Evolutionary conservation across 305 asterid species (phyloP).

Genomic region (Plantago lanceolata): DNA sequence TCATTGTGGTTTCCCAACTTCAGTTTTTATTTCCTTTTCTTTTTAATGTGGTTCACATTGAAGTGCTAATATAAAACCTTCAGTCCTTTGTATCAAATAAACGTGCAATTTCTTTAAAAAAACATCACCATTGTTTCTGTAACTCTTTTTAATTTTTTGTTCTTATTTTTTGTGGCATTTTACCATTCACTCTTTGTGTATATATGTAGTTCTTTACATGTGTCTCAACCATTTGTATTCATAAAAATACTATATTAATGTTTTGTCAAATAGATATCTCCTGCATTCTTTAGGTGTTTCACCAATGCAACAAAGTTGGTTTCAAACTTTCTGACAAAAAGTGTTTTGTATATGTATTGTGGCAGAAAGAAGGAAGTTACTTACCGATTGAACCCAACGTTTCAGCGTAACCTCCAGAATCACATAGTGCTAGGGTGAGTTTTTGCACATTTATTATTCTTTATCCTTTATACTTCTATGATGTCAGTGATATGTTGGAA

Average conservation of each 20-base stretch:
- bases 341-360: slow-evolving; percentile 22
- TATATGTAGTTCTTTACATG: not conserved
- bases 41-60: not conserved
- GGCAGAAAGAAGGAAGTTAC: slow-evolving; percentile 79
- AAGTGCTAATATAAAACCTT: not conserved
- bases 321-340: not conserved
- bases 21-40: not conserved
- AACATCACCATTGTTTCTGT: no score
- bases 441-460: slow-evolving; percentile 11
- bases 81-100: not conserved
- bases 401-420: slow-evolving; percentile 82
- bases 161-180: not conserved
- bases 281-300: not conserved
- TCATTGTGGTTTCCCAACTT: no score
- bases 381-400: slow-evolving; percentile 61
- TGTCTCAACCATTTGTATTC: not conserved
- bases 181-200: not conserved
- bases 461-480: slow-evolving; percentile 8
- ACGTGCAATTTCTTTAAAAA: not conserved
- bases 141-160: no score
- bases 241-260: not conserved
- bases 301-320: not conserved
- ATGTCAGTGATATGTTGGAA: not conserved
- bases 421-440: slow-evolving; percentile 79
- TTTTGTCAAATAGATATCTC: not conserved